Evolutionary conservation across 2,329 filamentous ascomycete genomes (phyloP), one percentile per base, ranked within the genome.

Genomic region (Aspergillus oerlinghausenensis): DNA sequence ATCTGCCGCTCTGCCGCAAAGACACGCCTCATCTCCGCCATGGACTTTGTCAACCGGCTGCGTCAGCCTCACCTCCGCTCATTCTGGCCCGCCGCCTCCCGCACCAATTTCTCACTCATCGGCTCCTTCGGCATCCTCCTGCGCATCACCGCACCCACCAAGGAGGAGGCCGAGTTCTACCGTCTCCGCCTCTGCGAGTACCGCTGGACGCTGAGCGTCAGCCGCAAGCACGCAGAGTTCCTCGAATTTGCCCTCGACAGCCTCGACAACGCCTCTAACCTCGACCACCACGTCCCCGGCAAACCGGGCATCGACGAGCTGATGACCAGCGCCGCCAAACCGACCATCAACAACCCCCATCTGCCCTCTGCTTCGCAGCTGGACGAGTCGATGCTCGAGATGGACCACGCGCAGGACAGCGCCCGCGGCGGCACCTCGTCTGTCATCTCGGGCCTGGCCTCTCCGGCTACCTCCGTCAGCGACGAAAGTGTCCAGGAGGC

Each of bases 11-110:
- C 88, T 56, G 93, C 93, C 3, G 93, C 93, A 53, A 97, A 97
- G 73, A 95, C 93, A 0, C 88, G 93, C 5, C 82, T 97, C 35
- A 96, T 97, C 69, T 95, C 90, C 23, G 92, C 92, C 61, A 96
- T 97, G 89, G 93, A 97, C 72, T 96, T 97, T 74, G 92, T 96
- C 66, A 97, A 97, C 75, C 88, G 93, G 0, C 83, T 97, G 32
- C 91, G 89, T 48, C 90, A 91, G 0, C 85, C 87, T 38, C 92
- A 97, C 67, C 82, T 97, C 29, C 86, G 88, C n/a, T 84, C 90
- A 0, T 97, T 97, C 75, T 97, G 93, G 93, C 77, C 77, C 26
- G 75, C 75, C 4, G 72, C 75, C 0, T 73, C 77, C 4, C 74
- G 76, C 50, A 77, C 76, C 11, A 96, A 96, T 74, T 97, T 97